Conservation (phyloP, 148 eudicot genomes). For the Vaccinium myrtillus region DNA sequence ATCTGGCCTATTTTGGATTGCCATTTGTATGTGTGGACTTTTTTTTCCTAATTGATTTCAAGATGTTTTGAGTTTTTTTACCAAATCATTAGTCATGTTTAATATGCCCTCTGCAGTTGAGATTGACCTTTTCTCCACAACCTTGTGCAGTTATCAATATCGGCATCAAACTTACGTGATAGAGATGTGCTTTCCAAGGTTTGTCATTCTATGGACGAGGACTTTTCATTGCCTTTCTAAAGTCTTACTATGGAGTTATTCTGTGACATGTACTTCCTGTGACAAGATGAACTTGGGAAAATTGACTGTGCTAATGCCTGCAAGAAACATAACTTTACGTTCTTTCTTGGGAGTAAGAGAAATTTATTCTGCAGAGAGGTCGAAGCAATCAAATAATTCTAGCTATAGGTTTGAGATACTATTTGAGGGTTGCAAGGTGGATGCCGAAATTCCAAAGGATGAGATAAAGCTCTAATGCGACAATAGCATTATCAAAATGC, state of each 20-base stretch:
- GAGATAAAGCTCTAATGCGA: background rate
- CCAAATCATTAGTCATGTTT: background rate
- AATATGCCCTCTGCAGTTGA: background rate
- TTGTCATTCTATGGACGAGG: conserved; percentile 24
- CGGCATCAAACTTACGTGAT: conserved; percentile 80
- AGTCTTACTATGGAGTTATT: background rate
- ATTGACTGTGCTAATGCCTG: background rate
- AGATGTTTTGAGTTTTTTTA: background rate
- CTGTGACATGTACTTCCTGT: background rate
- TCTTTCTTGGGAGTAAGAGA: background rate
- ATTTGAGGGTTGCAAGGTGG: conserved; percentile 6
- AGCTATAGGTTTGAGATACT: background rate
- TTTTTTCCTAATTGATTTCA: background rate
- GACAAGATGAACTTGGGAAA: background rate
- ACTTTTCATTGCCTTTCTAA: conserved; percentile 1
- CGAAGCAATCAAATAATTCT: background rate
- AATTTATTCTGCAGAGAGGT: background rate
- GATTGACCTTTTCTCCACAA: conserved; percentile 14
- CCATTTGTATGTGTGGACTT: background rate
- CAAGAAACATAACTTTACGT: background rate
- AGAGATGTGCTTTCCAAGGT: conserved; percentile 94
- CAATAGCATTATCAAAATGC: background rate
- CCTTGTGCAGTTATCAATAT: conserved; percentile 69
- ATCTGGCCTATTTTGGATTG: background rate
- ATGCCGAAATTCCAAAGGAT: background rate